phyloP scores from a whole-genome alignment of 2,329 filamentous ascomycete genomes.

The Dactylellina sp. region DNA sequence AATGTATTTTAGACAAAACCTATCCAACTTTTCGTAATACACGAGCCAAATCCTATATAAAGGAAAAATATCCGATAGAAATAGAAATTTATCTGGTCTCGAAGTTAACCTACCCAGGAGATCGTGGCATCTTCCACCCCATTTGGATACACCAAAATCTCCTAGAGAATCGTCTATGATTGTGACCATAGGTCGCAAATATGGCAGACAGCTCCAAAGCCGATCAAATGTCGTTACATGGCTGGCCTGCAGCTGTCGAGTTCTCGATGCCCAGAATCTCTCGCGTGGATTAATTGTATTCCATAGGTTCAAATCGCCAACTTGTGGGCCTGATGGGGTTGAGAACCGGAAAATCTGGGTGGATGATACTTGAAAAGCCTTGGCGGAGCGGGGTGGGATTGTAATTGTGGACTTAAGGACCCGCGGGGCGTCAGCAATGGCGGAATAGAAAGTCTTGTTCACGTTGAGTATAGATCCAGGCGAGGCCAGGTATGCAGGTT shows the following conservation, averaged over 20 bases:
- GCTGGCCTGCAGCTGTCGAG: slow-evolving; percentile 80
- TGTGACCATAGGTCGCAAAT: slow-evolving; percentile 78
- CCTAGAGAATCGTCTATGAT: slow-evolving; percentile 76
- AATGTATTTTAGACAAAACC: too few relatives aligned
- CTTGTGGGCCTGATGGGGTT: slow-evolving; percentile 27
- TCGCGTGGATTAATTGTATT: slow-evolving; percentile 24
- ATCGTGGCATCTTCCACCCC: slow-evolving; percentile 79
- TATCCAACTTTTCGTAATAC: too few relatives aligned
- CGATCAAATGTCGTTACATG: slow-evolving; percentile 79
- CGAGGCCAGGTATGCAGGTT: slow-evolving; percentile 23
- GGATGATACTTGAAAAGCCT: slow-evolving; percentile 27
- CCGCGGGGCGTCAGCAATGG: slow-evolving; percentile 21
- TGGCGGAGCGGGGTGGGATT: slow-evolving; percentile 25
- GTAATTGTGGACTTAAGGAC: slow-evolving; percentile 17
- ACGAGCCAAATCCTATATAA: too few relatives aligned
- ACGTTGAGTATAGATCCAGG: slow-evolving; percentile 38
- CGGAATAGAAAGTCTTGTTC: slow-evolving; percentile 28
- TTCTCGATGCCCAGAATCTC: slow-evolving; percentile 62
- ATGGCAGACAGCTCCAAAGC: slow-evolving; percentile 82
- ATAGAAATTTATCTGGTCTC: too few relatives aligned
- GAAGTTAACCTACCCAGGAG: slow-evolving; percentile 70
- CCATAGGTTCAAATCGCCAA: slow-evolving; percentile 36
- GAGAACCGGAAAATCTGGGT: slow-evolving; percentile 28
- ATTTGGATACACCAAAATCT: slow-evolving; percentile 68
- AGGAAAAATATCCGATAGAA: too few relatives aligned